Evolutionary conservation across 2,329 filamentous ascomycete species (phyloP).

Genomic region (Cladosporium halotolerans): DNA sequence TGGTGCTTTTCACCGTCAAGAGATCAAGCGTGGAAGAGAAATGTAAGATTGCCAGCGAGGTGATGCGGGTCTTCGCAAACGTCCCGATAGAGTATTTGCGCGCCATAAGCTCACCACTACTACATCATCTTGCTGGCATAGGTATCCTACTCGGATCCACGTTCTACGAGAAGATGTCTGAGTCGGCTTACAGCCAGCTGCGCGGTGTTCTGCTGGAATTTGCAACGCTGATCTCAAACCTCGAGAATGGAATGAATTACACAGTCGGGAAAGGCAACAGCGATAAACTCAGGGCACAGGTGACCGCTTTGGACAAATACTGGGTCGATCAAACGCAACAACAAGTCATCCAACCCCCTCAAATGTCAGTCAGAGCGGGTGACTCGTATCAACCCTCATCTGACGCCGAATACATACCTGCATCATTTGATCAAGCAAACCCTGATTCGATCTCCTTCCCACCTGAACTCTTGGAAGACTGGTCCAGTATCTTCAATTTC

Average conservation of each 20-base stretch:
- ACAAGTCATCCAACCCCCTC: background rate
- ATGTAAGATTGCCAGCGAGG: slow-evolving; percentile 39
- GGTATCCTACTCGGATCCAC: slow-evolving; percentile 41
- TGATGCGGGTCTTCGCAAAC: slow-evolving; percentile 36
- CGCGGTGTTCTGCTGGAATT: slow-evolving; percentile 37
- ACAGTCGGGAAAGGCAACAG: slow-evolving; percentile 28
- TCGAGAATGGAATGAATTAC: slow-evolving; percentile 35
- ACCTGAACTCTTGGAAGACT: slow-evolving; percentile 35
- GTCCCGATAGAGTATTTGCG: slow-evolving; percentile 40
- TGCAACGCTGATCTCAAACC: slow-evolving; percentile 36
- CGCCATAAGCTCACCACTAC: slow-evolving; percentile 42
- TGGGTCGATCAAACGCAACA: slow-evolving; percentile 23
- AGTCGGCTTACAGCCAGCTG: slow-evolving; percentile 34
- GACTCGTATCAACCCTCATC: background rate
- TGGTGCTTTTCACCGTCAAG: slow-evolving; percentile 39
- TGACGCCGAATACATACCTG: background rate
- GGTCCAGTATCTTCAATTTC: slow-evolving; percentile 33
- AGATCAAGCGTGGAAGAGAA: slow-evolving; percentile 36
- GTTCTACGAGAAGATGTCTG: slow-evolving; percentile 37
- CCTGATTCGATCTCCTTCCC: slow-evolving; percentile 30
- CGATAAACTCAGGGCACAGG: slow-evolving; percentile 32
- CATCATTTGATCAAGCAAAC: background rate
- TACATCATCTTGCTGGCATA: slow-evolving; percentile 43
- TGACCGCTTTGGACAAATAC: slow-evolving; percentile 36
- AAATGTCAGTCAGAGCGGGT: background rate